Evolutionary conservation across 2,329 filamentous ascomycete species (phyloP).

Genomic region (Onygenales sp.): DNA sequence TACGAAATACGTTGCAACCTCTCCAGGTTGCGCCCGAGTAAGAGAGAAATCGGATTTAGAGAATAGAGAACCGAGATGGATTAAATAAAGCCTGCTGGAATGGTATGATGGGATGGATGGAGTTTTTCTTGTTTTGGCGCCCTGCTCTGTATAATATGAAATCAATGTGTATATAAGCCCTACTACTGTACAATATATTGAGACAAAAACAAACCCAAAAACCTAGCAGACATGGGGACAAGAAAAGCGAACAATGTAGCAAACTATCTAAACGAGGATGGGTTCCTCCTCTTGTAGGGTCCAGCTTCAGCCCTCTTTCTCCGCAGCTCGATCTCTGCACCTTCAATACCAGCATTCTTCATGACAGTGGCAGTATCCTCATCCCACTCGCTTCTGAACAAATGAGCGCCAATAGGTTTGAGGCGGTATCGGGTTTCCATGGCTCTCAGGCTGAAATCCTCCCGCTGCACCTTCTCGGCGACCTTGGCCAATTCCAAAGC

Average conservation of each 20-base stretch:
- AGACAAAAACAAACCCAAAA: conserved; percentile 16
- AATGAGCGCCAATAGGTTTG: conserved; percentile 66
- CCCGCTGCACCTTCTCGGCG: conserved; percentile 42
- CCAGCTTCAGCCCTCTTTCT: conserved; percentile 62
- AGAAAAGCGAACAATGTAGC: conserved; percentile 5
- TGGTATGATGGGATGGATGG: neutral
- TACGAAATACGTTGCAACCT: conserved; percentile 29
- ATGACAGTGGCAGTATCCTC: conserved; percentile 80
- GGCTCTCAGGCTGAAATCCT: conserved; percentile 65
- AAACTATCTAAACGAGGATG: conserved; percentile 34
- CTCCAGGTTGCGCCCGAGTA: conserved; percentile 15
- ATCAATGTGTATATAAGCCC: conserved; percentile 5
- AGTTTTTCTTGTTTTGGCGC: neutral
- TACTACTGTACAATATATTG: conserved; percentile 32
- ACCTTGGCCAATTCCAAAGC: conserved; percentile 51
- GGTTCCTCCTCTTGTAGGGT: conserved; percentile 53
- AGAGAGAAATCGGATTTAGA: neutral
- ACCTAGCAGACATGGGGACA: conserved; percentile 15
- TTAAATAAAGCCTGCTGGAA: neutral
- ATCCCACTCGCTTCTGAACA: conserved; percentile 89
- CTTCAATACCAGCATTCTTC: conserved; percentile 63
- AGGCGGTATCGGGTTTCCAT: conserved; percentile 63
- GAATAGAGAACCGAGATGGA: no score
- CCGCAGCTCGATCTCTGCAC: conserved; percentile 76
- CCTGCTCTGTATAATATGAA: conserved; percentile 2